A percentile compares a stretch with the other conserved stretches of the same genome.
Conservation (phyloP, 805 yeast genomes). For the Zygosaccharomyces gambellarensis region DNA sequence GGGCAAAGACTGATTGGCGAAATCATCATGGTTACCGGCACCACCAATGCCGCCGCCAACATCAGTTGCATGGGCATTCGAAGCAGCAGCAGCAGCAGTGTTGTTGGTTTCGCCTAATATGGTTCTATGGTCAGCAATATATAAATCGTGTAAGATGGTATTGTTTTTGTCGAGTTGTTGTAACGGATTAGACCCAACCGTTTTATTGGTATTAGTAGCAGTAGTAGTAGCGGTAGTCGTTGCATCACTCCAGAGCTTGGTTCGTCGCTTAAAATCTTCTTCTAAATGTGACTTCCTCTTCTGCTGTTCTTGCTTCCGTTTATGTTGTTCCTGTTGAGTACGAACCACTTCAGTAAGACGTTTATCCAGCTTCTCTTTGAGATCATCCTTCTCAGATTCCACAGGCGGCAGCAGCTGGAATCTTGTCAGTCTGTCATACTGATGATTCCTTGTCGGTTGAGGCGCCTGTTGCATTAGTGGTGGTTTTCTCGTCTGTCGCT, state of each 20-base stretch:
- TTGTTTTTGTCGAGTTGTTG: slow-evolving; percentile 7
- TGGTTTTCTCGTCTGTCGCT: not conserved
- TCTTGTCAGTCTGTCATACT: slow-evolving; percentile 27
- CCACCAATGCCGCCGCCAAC: not conserved
- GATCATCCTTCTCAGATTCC: slow-evolving; percentile 25
- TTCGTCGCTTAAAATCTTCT: slow-evolving; percentile 23
- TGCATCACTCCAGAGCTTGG: slow-evolving; percentile 16
- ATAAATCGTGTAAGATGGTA: slow-evolving; percentile 21
- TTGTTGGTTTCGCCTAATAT: slow-evolving; percentile 17
- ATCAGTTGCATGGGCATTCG: not conserved
- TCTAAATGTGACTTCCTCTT: slow-evolving; percentile 27
- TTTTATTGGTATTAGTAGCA: not conserved
- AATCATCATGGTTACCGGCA: slow-evolving; percentile 6
- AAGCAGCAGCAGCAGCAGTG: not conserved
- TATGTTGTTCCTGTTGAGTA: slow-evolving; percentile 30
- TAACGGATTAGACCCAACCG: not conserved
- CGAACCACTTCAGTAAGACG: slow-evolving; percentile 32
- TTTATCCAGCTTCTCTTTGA: slow-evolving; percentile 29
- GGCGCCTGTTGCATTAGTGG: not conserved
- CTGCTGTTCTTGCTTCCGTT: slow-evolving; percentile 25
- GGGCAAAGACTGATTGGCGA: slow-evolving; percentile 36
- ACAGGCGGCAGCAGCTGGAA: slow-evolving; percentile 27
- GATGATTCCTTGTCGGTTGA: not conserved
- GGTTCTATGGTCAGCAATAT: slow-evolving; percentile 31
- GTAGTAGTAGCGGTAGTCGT: not conserved